A percentile compares a stretch with the other conserved stretches of the same genome.
Conservation (phyloP, 2,329 filamentous ascomycete genomes). For the Epichloe bromicola region DNA sequence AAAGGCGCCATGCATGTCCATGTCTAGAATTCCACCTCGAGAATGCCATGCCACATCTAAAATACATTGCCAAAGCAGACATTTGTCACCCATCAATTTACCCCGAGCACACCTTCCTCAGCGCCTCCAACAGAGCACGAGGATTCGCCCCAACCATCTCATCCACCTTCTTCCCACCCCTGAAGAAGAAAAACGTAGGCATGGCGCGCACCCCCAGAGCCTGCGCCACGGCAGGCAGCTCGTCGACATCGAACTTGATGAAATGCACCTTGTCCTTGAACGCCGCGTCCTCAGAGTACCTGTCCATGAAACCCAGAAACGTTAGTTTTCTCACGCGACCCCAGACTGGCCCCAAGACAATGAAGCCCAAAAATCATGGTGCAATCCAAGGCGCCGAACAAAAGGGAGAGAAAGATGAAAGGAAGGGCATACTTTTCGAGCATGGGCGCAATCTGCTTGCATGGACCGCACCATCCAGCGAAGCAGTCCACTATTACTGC, state of each 20-base stretch:
- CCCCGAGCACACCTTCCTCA: conserved; percentile 5
- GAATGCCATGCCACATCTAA: not conserved
- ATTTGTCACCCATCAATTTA: no score
- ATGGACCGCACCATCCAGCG: conserved; percentile 86
- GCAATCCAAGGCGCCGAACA: not conserved
- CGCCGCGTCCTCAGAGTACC: conserved; percentile 24
- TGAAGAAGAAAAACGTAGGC: conserved; percentile 82
- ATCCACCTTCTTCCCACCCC: conserved; percentile 56
- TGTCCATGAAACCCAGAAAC: conserved; percentile 1
- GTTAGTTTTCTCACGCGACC: not conserved
- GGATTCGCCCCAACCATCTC: conserved; percentile 74
- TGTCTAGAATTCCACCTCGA: not conserved
- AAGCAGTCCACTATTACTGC: conserved; percentile 74
- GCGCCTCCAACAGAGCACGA: conserved; percentile 33
- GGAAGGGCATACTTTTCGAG: conserved; percentile 26
- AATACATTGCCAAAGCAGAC: not conserved
- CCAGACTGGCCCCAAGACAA: no score
- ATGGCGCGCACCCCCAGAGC: conserved; percentile 76
- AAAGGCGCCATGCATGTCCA: no score
- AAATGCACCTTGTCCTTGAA: conserved; percentile 54
- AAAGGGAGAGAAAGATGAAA: not conserved
- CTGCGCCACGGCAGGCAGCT: conserved; percentile 58
- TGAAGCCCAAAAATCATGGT: no score
- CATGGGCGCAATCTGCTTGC: conserved; percentile 74
- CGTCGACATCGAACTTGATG: conserved; percentile 83